A percentile compares a stretch with the other conserved stretches of the same genome.
phyloP scores from a whole-genome alignment of 106 monocot species.

The Dendrobium huoshanense region DNA sequence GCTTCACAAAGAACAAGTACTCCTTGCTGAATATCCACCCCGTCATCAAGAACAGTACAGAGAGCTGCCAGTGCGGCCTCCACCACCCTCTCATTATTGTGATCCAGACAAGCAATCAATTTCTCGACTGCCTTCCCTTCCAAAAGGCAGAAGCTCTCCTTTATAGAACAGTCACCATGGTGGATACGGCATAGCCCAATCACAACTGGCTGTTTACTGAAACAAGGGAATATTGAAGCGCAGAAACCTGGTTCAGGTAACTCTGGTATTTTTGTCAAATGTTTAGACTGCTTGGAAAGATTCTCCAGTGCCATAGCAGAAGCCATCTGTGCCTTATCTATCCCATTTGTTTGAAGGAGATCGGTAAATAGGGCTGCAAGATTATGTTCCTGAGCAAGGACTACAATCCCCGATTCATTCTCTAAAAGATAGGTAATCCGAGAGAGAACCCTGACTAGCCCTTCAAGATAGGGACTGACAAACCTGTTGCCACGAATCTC shows the following conservation, averaged over 20 bases:
- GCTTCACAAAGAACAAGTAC: slow-evolving; percentile 52
- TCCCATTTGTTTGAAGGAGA: slow-evolving; percentile 65
- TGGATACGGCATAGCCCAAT: slow-evolving; percentile 55
- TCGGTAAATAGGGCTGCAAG: slow-evolving; percentile 60
- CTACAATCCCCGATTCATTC: slow-evolving; percentile 27
- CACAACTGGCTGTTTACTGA: slow-evolving; percentile 22
- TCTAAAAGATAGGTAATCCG: slow-evolving; percentile 65
- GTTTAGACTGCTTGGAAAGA: slow-evolving; percentile 63
- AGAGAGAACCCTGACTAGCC: slow-evolving; percentile 61
- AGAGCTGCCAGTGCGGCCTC: slow-evolving; percentile 71
- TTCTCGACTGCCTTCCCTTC: slow-evolving; percentile 70
- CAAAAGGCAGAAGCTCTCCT: slow-evolving; percentile 75
- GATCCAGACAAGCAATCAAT: slow-evolving; percentile 76
- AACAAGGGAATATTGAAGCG: slow-evolving; percentile 37
- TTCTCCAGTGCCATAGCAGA: slow-evolving; percentile 76
- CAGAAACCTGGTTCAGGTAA: slow-evolving; percentile 30
- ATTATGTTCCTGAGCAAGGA: slow-evolving; percentile 47
- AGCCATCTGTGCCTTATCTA: slow-evolving; percentile 62
- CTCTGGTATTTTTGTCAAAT: slow-evolving; percentile 31
- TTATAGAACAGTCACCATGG: slow-evolving; percentile 62
- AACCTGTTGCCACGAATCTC: slow-evolving; percentile 54
- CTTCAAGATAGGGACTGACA: slow-evolving; percentile 59
- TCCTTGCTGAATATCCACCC: slow-evolving; percentile 56
- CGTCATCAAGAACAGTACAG: slow-evolving; percentile 61
- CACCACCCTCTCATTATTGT: slow-evolving; percentile 64